Base-by-base conservation (phyloP, 2,329 filamentous ascomycete genomes). In the Hypoxylon rubiginosum region DNA sequence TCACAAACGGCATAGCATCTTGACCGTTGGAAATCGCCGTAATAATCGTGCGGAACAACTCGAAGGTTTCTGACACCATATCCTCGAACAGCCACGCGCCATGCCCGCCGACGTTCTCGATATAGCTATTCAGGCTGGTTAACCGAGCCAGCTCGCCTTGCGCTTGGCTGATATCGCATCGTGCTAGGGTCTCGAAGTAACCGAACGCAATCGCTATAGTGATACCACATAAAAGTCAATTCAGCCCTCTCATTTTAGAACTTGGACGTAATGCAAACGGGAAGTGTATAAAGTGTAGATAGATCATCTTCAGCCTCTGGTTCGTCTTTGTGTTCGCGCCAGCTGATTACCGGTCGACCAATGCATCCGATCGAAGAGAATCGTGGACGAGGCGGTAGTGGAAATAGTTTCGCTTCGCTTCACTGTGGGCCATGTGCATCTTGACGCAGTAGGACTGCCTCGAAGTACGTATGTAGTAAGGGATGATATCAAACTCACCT, bases 141-240 rank as follows among this genome's bases (percentile, higher is more conserved):
- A 98, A 84, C 36, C 95, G 90, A 24, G 86, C 84, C 61, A 89
- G 83, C 79, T 98, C 95, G 70, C 86, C 86, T 36, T 90, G 84
- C 63, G 97, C 83, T 71, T 89, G 88, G 68, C 82, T 82, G 62
- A 83, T 82, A 76, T 93, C 89, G 50, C 86, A 82, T 69, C 88
- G 87, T 73, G 95, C 84, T 58, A 98, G 85, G 49, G 89, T 91
- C 80, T 99, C 96, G 76, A 97, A 97, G 79, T 97, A 98, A 70
- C 90, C 90, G 79, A 97, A 99, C 24, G 91, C 94, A 76, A 97
- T 92, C 55, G 95, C 96, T 98, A 78, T 36, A 71, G 65, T 28
- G 28, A 45, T 6, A 52, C 19, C 26, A 46, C 30, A 56, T 41
- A 62, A 39, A 60, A 63, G 56, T 60, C 50, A 62, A 53, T 61